Conservation (phyloP, 1,284 basidiomycete genomes). For the Leccinum fallax region DNA sequence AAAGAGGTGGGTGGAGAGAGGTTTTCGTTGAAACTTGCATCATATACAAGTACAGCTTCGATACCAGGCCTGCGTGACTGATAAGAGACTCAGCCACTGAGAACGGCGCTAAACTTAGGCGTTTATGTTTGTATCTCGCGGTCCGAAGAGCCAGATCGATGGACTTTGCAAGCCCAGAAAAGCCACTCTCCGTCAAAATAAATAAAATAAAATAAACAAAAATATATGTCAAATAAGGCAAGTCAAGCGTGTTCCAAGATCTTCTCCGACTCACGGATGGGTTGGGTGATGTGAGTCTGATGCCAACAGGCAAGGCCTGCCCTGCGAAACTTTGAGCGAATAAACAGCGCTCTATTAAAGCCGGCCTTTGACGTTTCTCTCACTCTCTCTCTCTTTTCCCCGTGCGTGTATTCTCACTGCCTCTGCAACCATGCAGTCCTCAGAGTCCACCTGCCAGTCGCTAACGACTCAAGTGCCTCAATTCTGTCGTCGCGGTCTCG, state of each 20-base stretch:
- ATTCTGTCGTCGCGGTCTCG: background rate
- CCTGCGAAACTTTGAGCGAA: conserved; percentile 15
- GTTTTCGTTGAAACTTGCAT: background rate
- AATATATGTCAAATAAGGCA: background rate
- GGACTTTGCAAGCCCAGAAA: background rate
- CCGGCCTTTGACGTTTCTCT: background rate
- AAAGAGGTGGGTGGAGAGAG: background rate
- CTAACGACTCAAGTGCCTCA: background rate
- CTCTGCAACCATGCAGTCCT: conserved; percentile 4
- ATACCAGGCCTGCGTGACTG: background rate
- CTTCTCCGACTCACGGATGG: background rate
- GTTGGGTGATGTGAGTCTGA: conserved; percentile 14
- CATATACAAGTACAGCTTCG: background rate
- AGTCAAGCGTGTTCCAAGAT: background rate
- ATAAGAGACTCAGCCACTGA: background rate
- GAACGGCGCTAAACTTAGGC: too few relatives aligned
- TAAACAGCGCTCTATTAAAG: conserved; percentile 9
- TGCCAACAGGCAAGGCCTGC: background rate
- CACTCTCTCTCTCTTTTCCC: background rate
- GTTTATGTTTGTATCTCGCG: background rate
- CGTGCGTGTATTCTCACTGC: background rate
- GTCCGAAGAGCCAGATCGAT: background rate
- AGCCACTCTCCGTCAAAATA: background rate
- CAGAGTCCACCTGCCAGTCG: background rate
- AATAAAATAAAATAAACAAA: background rate